Conservation (phyloP, 1,284 basidiomycete genomes). For the Sanguinoderma infundibulare region DNA sequence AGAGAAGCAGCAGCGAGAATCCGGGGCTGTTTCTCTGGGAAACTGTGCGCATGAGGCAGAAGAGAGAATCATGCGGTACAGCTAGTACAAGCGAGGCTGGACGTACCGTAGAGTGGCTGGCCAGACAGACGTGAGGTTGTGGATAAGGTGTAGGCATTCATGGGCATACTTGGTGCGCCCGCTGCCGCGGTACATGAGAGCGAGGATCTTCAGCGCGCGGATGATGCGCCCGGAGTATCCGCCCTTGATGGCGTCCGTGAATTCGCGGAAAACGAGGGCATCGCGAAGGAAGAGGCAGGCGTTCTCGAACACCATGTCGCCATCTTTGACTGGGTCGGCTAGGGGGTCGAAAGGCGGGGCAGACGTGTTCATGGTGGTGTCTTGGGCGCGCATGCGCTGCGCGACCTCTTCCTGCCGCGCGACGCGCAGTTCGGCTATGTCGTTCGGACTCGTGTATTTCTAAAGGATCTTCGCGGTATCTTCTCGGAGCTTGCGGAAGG, state of each 20-base stretch:
- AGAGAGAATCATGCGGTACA: too few species aligned
- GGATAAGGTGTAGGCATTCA: slow-evolving; percentile 43
- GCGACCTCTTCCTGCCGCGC: not conserved
- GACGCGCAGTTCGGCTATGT: not conserved
- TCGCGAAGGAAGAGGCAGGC: slow-evolving; percentile 40
- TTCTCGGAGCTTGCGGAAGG: not conserved
- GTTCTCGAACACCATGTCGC: slow-evolving; percentile 41
- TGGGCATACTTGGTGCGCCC: slow-evolving; percentile 44
- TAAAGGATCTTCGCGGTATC: not conserved
- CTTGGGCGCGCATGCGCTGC: not conserved
- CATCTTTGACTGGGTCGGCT: not conserved
- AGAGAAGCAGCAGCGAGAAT: too few species aligned
- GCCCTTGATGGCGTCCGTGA: slow-evolving; percentile 39
- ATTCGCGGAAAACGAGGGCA: slow-evolving; percentile 37
- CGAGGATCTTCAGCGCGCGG: slow-evolving; percentile 37
- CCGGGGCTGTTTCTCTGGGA: too few species aligned
- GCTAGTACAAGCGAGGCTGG: too few species aligned
- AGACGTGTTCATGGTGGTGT: too few species aligned
- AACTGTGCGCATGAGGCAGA: too few species aligned
- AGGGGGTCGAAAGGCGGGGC: not conserved
- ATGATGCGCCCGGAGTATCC: slow-evolving; percentile 42
- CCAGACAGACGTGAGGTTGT: slow-evolving; percentile 44
- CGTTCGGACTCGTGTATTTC: not conserved
- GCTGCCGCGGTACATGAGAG: slow-evolving; percentile 33
- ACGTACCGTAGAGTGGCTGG: slow-evolving; percentile 23